Evolutionary conservation across 441 rosid species (phyloP).

Genomic region (Pelargonium cotyledonis): DNA sequence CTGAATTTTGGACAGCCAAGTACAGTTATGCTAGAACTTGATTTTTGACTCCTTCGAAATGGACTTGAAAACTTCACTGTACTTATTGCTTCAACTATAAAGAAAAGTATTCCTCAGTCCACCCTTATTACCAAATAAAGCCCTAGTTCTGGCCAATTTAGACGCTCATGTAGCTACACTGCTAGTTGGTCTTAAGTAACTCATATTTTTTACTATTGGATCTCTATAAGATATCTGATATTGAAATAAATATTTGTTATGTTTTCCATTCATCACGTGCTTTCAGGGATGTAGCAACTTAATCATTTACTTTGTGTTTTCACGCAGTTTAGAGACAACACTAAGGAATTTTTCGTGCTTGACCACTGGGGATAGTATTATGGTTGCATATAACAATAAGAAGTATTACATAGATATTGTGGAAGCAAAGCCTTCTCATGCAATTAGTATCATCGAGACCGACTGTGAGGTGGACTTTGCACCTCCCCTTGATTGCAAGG

Average conservation of each 20-base stretch:
- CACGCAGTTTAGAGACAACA: constrained; percentile 58
- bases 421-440: constrained; percentile 52
- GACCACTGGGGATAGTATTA: constrained; percentile 54
- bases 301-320: background rate
- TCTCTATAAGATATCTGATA: no score
- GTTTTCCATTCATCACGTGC: background rate
- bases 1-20: no score
- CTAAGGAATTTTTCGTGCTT: constrained; percentile 66
- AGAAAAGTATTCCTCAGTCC: no score
- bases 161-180: no score
- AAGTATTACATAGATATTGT: constrained; percentile 49
- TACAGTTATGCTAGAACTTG: no score
- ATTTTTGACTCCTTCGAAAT: no score
- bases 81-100: no score
- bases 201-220: no score
- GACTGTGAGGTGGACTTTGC: constrained; percentile 71
- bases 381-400: constrained; percentile 65
- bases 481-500: constrained; percentile 59
- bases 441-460: constrained; percentile 61
- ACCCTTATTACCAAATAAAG: no score
- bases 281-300: background rate
- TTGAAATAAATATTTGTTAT: background rate
- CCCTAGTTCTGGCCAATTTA: no score
- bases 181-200: no score
- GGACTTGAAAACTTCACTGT: no score